phyloP scores from a whole-genome alignment of 495 filamentous ascomycete genomes.

The Aspergillus panamensis region DNA sequence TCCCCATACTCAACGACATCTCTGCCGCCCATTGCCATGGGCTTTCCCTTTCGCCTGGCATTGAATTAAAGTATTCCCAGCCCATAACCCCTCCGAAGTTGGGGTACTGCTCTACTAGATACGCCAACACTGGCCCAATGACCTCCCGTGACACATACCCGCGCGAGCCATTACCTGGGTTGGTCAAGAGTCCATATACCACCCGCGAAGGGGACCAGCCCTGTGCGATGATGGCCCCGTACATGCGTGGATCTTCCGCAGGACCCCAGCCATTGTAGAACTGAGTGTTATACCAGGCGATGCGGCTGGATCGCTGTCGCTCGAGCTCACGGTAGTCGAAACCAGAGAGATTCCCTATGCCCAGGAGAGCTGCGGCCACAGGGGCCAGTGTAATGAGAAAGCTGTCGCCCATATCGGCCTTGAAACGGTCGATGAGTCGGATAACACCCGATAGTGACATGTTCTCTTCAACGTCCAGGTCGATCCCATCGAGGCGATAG shows the following conservation, averaged over 20 bases:
- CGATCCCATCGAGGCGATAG: constrained; percentile 64
- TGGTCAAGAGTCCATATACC: constrained; percentile 70
- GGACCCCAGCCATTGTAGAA: constrained; percentile 82
- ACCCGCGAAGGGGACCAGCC: constrained; percentile 66
- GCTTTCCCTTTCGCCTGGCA: constrained; percentile 51
- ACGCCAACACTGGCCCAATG: constrained; percentile 41
- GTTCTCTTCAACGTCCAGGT: constrained; percentile 78
- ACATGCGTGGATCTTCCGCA: constrained; percentile 55
- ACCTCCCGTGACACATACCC: constrained; percentile 54
- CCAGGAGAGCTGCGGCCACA: constrained; percentile 66
- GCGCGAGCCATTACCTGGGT: constrained; percentile 59
- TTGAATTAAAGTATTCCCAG: constrained; percentile 81
- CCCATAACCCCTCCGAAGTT: constrained; percentile 79
- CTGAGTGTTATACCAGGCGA: constrained; percentile 79
- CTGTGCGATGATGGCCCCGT: constrained; percentile 57
- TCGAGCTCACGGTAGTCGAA: constrained; percentile 71
- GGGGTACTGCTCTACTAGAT: constrained; percentile 50
- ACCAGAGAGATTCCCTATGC: constrained; percentile 62
- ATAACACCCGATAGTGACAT: constrained; percentile 70
- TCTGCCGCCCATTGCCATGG: constrained; percentile 71
- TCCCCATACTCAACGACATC: constrained; percentile 51
- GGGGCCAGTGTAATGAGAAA: constrained; percentile 79
- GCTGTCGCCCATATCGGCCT: constrained; percentile 61
- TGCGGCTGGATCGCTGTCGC: constrained; percentile 57
- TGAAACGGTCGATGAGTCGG: constrained; percentile 67